phyloP scores from a whole-genome alignment of 2,329 filamentous ascomycete genomes.

The Cercospora sp. region DNA sequence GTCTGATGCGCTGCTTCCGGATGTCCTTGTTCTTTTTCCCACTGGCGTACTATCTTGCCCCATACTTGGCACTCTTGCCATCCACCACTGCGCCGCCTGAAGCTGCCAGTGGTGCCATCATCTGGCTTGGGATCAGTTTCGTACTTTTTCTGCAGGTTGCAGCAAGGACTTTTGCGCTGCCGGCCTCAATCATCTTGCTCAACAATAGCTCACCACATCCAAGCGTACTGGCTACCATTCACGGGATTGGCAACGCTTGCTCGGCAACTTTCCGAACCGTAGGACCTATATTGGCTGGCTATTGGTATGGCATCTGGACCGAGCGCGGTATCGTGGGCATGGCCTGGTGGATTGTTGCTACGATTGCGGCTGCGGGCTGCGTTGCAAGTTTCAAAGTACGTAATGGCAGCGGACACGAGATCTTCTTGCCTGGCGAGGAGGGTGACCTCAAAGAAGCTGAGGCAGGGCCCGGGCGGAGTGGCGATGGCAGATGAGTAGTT shows the following conservation, averaged over 20 bases:
- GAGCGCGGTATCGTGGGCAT: conserved; percentile 57
- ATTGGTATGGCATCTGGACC: conserved; percentile 56
- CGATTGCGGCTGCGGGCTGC: conserved; percentile 59
- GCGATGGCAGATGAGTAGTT: conserved; percentile 32
- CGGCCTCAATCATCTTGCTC: conserved; percentile 57
- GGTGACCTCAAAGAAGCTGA: conserved; percentile 35
- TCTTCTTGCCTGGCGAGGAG: conserved; percentile 54
- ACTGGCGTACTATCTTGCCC: conserved; percentile 66
- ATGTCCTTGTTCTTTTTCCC: conserved; percentile 71
- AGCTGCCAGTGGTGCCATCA: conserved; percentile 55
- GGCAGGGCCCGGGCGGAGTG: conserved; percentile 34
- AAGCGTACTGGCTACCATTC: conserved; percentile 58
- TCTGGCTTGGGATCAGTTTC: conserved; percentile 66
- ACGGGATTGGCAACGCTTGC: conserved; percentile 60
- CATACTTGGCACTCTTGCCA: conserved; percentile 70
- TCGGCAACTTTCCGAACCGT: conserved; percentile 57
- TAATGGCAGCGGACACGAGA: conserved; percentile 65
- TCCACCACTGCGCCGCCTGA: conserved; percentile 50
- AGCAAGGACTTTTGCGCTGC: conserved; percentile 68
- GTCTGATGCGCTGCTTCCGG: conserved; percentile 68
- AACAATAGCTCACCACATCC: conserved; percentile 61
- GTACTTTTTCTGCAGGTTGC: conserved; percentile 70
- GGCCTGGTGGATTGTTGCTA: conserved; percentile 60
- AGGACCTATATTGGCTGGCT: conserved; percentile 57
- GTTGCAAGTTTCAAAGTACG: conserved; percentile 61